These are phyloP conservation scores for Suhomyces bribrorum DNA, from an alignment of 1,139 yeast genomes.

Conservation along the genomic window DNA sequence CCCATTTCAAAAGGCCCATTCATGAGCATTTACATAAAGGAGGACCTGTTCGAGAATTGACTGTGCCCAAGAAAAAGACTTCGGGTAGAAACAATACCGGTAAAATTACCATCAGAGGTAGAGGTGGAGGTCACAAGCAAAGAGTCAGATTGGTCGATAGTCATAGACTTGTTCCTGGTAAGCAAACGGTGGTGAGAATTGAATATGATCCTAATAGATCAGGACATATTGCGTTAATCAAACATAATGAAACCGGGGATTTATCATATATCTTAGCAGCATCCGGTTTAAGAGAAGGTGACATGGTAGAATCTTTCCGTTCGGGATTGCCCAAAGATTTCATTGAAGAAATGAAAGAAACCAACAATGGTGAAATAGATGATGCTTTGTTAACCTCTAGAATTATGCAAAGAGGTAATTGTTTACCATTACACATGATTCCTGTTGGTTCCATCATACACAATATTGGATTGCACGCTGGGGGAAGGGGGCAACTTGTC, in stretches of 20 bases:
- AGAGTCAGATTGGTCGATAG: slow-evolving; percentile 84
- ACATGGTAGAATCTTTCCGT: slow-evolving; percentile 85
- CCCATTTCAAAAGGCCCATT: slow-evolving; percentile 87
- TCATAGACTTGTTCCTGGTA: slow-evolving; percentile 65
- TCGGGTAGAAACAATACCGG: slow-evolving; percentile 94
- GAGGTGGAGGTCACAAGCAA: slow-evolving; percentile 96
- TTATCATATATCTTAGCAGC: slow-evolving; percentile 85
- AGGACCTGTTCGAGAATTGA: slow-evolving; percentile 72
- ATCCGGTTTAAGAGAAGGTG: slow-evolving; percentile 92
- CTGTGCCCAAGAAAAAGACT: slow-evolving; percentile 68
- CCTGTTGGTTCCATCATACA: slow-evolving; percentile 93
- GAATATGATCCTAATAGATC: slow-evolving; percentile 97
- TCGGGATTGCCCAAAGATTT: slow-evolving; percentile 81
- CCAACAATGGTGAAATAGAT: slow-evolving; percentile 76
- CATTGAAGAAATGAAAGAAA: slow-evolving; percentile 62
- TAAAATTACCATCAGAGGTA: slow-evolving; percentile 84
- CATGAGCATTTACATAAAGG: slow-evolving; percentile 89
- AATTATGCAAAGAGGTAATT: slow-evolving; percentile 91
- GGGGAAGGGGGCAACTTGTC: slow-evolving; percentile 90
- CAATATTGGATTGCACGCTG: slow-evolving; percentile 72
- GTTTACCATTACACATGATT: slow-evolving; percentile 87
- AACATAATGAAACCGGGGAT: slow-evolving; percentile 61
- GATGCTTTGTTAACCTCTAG: slow-evolving; percentile 88
- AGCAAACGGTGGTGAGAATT: slow-evolving; percentile 78
- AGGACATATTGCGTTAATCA: slow-evolving; percentile 86